These are phyloP conservation scores for Aspergillus pseudoviridinutans DNA, from an alignment of 2,329 filamentous ascomycete species.

Conservation along the genomic window DNA sequence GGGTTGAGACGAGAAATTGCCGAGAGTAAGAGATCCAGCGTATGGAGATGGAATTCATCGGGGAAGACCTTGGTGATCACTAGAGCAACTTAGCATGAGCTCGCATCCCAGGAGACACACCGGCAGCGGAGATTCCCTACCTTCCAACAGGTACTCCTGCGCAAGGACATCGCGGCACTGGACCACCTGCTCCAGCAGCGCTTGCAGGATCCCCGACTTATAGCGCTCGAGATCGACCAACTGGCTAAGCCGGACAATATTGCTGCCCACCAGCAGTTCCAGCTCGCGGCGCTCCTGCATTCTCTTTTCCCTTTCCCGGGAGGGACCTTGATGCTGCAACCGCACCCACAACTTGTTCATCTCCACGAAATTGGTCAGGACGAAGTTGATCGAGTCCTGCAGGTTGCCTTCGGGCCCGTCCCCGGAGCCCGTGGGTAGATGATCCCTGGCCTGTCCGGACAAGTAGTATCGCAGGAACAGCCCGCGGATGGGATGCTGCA, in stretches of 20 bases:
- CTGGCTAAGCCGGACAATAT: constrained; percentile 90
- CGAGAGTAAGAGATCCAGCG: constrained; percentile 88
- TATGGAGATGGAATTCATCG: constrained; percentile 96
- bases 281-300: constrained; percentile 94
- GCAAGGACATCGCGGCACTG: constrained; percentile 96
- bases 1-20: constrained; percentile 91
- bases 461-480: constrained; percentile 95
- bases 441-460: constrained; percentile 88
- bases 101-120: not conserved
- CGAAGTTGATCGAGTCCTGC: constrained; percentile 96
- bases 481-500: constrained; percentile 93
- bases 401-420: constrained; percentile 94
- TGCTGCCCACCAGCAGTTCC: constrained; percentile 92
- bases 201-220: constrained; percentile 82
- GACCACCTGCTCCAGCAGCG: constrained; percentile 91
- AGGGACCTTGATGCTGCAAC: constrained; percentile 95
- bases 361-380: constrained; percentile 97
- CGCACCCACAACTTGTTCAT: constrained; percentile 99
- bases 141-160: constrained; percentile 93
- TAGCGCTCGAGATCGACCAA: constrained; percentile 93
- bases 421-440: constrained; percentile 72
- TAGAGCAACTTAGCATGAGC: constrained; percentile 25
- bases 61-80: constrained; percentile 99
- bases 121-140: constrained; percentile 29
- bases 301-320: constrained; percentile 85